Evolutionary conservation across 31 red algal species (phyloP).

Genomic region (Endocladia muricata): DNA sequence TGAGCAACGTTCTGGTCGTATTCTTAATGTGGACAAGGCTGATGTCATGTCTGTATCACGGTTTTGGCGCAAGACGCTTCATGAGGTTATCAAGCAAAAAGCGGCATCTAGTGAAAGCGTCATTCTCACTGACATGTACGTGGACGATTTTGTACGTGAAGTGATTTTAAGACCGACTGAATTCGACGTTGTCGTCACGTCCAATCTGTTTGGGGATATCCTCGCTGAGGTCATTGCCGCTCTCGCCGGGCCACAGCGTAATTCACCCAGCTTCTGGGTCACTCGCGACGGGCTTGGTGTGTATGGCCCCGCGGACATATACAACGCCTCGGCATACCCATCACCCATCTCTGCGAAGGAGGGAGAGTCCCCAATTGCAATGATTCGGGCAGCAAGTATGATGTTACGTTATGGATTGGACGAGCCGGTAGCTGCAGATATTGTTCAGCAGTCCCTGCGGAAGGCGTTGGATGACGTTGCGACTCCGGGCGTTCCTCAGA

Average conservation of each 20-base stretch:
- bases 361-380: constrained; percentile 55
- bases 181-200: constrained; percentile 85
- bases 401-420: constrained; percentile 89
- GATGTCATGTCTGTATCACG: constrained; percentile 81
- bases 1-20: constrained; percentile 56
- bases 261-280: constrained; percentile 74
- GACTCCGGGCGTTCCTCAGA: constrained; percentile 1
- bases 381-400: constrained; percentile 81
- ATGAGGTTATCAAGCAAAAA: constrained; percentile 52
- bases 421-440: constrained; percentile 84
- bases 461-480: constrained; percentile 73
- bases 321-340: constrained; percentile 82
- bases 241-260: constrained; percentile 60
- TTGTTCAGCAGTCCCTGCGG: constrained; percentile 78
- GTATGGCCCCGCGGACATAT: constrained; percentile 87
- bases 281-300: constrained; percentile 69
- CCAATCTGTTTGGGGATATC: constrained; percentile 93
- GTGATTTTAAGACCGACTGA: constrained; percentile 73
- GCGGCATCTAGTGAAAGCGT: constrained; percentile 39
- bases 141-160: constrained; percentile 85
- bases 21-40: constrained; percentile 93
- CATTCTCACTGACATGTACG: constrained; percentile 70
- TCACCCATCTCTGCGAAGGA: too few relatives aligned
- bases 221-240: constrained; percentile 74
- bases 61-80: constrained; percentile 80